Evolutionary conservation across 306 rosid genomes (phyloP).

Genomic region (Astragalus glycyphyllos): DNA sequence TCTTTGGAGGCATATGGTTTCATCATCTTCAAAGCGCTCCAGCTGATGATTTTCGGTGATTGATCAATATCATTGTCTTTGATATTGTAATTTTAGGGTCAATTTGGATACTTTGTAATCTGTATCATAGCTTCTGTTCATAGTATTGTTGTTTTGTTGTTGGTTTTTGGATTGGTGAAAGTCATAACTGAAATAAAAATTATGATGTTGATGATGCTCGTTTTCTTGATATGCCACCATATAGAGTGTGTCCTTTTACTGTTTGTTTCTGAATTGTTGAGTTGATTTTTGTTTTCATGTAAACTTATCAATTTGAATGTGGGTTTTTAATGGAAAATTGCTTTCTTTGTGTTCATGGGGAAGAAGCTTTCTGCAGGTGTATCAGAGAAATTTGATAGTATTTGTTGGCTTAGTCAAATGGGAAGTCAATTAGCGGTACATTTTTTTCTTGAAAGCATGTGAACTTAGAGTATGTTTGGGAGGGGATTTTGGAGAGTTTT

Average conservation of each 20-base stretch:
- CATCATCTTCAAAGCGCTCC: constrained; percentile 55
- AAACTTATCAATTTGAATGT: constrained; percentile 4
- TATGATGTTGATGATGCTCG: background rate
- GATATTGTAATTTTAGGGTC: constrained; percentile 39
- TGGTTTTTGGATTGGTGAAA: constrained; percentile 28
- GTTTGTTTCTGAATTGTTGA: constrained; percentile 37
- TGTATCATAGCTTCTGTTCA: constrained; percentile 46
- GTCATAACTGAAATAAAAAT: constrained; percentile 7
- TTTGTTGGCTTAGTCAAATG: constrained; percentile 25
- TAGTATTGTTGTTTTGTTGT: constrained; percentile 41
- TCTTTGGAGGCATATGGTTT: constrained; percentile 82
- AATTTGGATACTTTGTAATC: constrained; percentile 38
- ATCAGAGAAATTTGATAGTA: background rate
- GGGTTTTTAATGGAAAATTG: background rate
- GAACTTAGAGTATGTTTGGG: background rate
- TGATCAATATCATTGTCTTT: constrained; percentile 17
- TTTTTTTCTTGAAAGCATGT: background rate
- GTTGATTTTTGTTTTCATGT: constrained; percentile 34
- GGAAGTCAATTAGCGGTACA: background rate
- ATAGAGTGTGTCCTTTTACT: constrained; percentile 16
- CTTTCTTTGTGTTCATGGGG: background rate
- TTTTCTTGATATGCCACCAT: constrained; percentile 2
- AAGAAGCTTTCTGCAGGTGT: background rate
- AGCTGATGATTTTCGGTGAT: constrained; percentile 52
- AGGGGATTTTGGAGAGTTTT: no score